Conservation (phyloP, 1,139 yeast genomes). For the Candida sojae region DNA sequence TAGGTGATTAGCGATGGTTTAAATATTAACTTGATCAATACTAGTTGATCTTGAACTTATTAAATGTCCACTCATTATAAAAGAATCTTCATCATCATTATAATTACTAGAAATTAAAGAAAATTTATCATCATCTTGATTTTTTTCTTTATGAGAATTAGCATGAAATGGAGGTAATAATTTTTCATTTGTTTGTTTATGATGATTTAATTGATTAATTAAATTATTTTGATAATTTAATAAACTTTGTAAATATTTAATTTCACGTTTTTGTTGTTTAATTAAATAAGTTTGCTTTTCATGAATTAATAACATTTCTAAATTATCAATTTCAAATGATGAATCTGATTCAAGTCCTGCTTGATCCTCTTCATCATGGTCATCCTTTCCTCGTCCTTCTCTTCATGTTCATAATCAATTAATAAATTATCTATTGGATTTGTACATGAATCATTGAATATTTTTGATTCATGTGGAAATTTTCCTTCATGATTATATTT, state of each 20-base stretch:
- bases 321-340: conserved; percentile 14
- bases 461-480: neutral
- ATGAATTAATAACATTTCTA: conserved; percentile 28
- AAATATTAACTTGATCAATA: neutral
- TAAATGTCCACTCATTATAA: neutral
- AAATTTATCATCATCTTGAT: neutral
- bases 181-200: neutral
- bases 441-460: neutral
- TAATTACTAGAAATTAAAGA: neutral
- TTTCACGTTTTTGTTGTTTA: conserved; percentile 31
- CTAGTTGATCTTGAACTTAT: conserved; percentile 1
- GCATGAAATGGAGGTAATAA: conserved; percentile 10
- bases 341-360: conserved; percentile 6
- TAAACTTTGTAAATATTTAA: conserved; percentile 25
- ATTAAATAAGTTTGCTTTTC: conserved; percentile 27
- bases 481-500: conserved; percentile 1
- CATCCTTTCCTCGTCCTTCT: neutral
- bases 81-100: neutral
- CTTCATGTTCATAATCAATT: neutral
- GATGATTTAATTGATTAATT: conserved; percentile 3
- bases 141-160: neutral
- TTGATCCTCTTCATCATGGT: conserved; percentile 3
- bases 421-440: conserved; percentile 3
- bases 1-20: neutral
- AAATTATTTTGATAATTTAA: conserved; percentile 13